phyloP scores from a whole-genome alignment of 306 rosid species.

The Rosa lucieae region DNA sequence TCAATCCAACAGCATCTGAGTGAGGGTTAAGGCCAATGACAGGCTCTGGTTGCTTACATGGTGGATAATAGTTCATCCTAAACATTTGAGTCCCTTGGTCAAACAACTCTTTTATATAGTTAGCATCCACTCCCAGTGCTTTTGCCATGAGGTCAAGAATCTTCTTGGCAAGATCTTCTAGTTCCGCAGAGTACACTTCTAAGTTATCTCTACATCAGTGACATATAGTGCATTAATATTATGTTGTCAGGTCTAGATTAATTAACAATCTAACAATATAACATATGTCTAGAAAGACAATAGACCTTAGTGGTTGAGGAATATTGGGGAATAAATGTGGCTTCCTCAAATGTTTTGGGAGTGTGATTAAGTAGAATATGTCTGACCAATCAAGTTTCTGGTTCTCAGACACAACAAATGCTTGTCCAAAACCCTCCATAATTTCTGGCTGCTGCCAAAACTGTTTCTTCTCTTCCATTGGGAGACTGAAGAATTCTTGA shows the following conservation, averaged over 20 bases:
- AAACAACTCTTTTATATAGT: slow-evolving; percentile 26
- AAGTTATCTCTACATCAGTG: slow-evolving; percentile 21
- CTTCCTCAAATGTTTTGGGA: slow-evolving; percentile 37
- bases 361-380: slow-evolving; percentile 17
- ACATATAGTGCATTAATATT: neutral
- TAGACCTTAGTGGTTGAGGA: slow-evolving; percentile 33
- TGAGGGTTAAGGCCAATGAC: slow-evolving; percentile 37
- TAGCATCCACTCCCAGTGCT: slow-evolving; percentile 24
- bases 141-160: slow-evolving; percentile 21
- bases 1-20: slow-evolving; percentile 29
- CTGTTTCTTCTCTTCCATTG: slow-evolving; percentile 42
- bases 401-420: slow-evolving; percentile 41
- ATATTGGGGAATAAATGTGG: slow-evolving; percentile 45
- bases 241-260: neutral
- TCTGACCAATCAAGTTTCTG: slow-evolving; percentile 58
- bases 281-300: neutral
- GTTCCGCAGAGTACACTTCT: slow-evolving; percentile 26
- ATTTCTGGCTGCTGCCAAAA: slow-evolving; percentile 40
- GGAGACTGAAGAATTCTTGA: slow-evolving; percentile 31
- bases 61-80: slow-evolving; percentile 47
- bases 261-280: neutral
- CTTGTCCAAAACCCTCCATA: slow-evolving; percentile 45
- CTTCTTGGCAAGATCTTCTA: slow-evolving; percentile 20
- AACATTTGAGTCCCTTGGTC: slow-evolving; percentile 27
- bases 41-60: slow-evolving; percentile 41